A percentile compares a stretch with the other conserved stretches of the same genome.
These are phyloP conservation scores for Myochromella boudieri DNA, from an alignment of 768 basidiomycete genomes.

Conservation along the genomic window DNA sequence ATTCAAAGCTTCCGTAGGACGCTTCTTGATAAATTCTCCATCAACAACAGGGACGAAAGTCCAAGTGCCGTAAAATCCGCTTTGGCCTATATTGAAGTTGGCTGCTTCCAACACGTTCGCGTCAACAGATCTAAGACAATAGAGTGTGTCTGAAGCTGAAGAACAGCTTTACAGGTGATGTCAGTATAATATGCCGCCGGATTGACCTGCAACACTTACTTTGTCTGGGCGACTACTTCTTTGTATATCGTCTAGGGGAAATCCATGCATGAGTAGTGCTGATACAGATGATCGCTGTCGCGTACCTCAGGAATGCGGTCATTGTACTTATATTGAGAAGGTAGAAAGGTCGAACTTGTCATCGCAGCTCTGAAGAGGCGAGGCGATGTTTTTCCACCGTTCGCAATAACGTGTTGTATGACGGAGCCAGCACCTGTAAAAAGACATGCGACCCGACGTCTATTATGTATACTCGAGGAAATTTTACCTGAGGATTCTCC, in stretches of 20 bases:
- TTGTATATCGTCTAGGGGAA: conserved; percentile 28
- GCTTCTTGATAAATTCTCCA: conserved; percentile 40
- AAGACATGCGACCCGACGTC: neutral
- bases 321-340: conserved; percentile 42
- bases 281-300: too few species aligned
- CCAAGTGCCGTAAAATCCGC: conserved; percentile 37
- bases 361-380: conserved; percentile 40
- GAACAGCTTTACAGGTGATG: conserved; percentile 34
- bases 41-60: conserved; percentile 47
- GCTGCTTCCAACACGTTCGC: conserved; percentile 27
- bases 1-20: conserved; percentile 38
- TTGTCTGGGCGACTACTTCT: conserved; percentile 31
- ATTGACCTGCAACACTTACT: conserved; percentile 22
- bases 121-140: conserved; percentile 39
- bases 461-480: neutral
- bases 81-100: conserved; percentile 29
- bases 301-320: conserved; percentile 35
- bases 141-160: conserved; percentile 28
- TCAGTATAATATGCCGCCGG: neutral
- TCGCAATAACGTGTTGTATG: conserved; percentile 43
- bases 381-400: conserved; percentile 39
- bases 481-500: conserved; percentile 27
- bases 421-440: too few species aligned
- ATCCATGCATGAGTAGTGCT: neutral
- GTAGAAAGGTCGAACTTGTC: conserved; percentile 40